These are phyloP conservation scores for Mollisia scopiformis DNA, from an alignment of 2,329 filamentous ascomycete species.

Conservation along the genomic window DNA sequence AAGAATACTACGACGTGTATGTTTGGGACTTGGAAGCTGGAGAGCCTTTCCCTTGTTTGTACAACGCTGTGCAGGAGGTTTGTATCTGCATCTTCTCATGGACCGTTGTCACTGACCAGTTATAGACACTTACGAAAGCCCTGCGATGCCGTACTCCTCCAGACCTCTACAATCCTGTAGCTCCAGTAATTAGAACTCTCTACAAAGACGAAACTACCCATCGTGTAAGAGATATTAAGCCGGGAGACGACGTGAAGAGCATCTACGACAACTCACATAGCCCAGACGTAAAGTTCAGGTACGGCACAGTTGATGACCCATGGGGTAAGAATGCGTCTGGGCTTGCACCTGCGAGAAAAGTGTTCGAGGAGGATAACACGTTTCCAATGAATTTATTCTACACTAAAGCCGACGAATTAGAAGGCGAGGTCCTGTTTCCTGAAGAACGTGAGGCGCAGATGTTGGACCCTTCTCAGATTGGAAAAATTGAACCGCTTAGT, in stretches of 20 bases:
- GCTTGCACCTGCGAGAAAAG: neutral
- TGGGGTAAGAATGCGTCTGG: too few relatives aligned
- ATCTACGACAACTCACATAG: slow-evolving; percentile 39
- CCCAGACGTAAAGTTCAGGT: slow-evolving; percentile 11
- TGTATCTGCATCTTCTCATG: neutral
- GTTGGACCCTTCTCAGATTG: slow-evolving; percentile 8
- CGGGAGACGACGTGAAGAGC: slow-evolving; percentile 37
- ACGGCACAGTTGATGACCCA: slow-evolving; percentile 1
- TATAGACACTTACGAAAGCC: slow-evolving; percentile 41
- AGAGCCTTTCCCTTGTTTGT: slow-evolving; percentile 34
- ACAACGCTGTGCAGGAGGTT: slow-evolving; percentile 38
- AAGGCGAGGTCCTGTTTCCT: slow-evolving; percentile 45
- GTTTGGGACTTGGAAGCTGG: slow-evolving; percentile 44
- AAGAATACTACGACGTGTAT: slow-evolving; percentile 47
- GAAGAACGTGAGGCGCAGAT: slow-evolving; percentile 31
- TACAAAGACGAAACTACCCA: slow-evolving; percentile 38
- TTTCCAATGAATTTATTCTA: slow-evolving; percentile 37
- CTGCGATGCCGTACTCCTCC: slow-evolving; percentile 34
- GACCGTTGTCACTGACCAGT: neutral
- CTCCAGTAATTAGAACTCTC: slow-evolving; percentile 41
- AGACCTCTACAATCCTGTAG: slow-evolving; percentile 39
- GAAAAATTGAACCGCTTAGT: slow-evolving; percentile 12
- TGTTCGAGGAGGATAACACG: slow-evolving; percentile 2
- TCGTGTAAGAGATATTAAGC: slow-evolving; percentile 40
- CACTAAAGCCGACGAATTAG: slow-evolving; percentile 43